phyloP scores from a whole-genome alignment of 345 rosid genomes.

The Citropsis articulata region DNA sequence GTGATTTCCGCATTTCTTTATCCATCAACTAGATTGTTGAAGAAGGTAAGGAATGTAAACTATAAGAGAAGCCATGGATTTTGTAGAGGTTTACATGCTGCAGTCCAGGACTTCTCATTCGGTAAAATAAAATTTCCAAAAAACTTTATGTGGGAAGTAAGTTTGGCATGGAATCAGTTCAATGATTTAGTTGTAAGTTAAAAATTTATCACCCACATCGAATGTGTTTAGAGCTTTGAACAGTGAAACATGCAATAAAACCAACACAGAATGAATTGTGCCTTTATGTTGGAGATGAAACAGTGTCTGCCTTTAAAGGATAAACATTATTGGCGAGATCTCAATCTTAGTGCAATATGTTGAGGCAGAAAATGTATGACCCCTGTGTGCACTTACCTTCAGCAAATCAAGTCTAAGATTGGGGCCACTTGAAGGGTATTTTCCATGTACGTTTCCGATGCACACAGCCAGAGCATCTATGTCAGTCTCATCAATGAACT shows the following conservation, averaged over 20 bases:
- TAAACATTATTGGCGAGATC: not conserved
- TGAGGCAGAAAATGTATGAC: not conserved
- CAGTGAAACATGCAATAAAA: not conserved
- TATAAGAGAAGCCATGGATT: not conserved
- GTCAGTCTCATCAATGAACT: slow-evolving; percentile 73
- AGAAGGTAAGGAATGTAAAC: not conserved
- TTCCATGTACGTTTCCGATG: slow-evolving; percentile 97
- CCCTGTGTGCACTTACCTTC: slow-evolving; percentile 40
- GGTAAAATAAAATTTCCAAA: not conserved
- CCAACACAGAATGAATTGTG: not conserved
- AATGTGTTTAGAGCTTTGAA: not conserved
- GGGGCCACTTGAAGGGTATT: slow-evolving; percentile 87
- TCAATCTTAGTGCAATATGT: not conserved
- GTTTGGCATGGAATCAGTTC: not conserved
- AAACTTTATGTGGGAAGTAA: not conserved
- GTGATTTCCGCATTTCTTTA: no score
- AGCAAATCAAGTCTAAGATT: slow-evolving; percentile 83
- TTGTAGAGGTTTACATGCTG: no score
- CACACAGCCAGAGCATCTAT: slow-evolving; percentile 95
- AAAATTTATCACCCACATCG: not conserved
- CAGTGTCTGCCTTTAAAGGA: not conserved
- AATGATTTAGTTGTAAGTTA: not conserved
- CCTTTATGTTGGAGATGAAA: not conserved
- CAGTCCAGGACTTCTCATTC: not conserved
- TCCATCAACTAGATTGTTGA: not conserved